Evolutionary conservation across 352 stramenopile species (phyloP).

Genomic region (Globisporangium spinosum): DNA sequence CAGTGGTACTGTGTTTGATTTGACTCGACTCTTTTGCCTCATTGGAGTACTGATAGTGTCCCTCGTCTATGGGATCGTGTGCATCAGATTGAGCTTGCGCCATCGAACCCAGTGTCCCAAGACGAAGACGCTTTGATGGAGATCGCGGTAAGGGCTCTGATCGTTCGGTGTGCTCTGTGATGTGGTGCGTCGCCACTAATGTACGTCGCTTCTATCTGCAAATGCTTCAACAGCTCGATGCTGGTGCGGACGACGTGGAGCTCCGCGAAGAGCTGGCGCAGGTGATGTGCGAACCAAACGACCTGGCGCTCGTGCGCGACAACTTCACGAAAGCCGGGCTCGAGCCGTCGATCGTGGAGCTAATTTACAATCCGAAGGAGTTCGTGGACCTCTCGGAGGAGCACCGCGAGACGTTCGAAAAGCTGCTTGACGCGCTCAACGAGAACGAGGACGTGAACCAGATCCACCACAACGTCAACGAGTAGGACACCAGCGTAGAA

Average conservation of each 20-base stretch:
- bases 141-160: conserved; percentile 42
- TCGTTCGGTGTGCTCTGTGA: too few species aligned
- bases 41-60: conserved; percentile 3
- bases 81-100: conserved; percentile 34
- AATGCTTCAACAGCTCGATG: conserved; percentile 43
- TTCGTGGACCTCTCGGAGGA: conserved; percentile 56
- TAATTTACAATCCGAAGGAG: conserved; percentile 83
- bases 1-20: neutral
- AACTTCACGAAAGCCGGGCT: conserved; percentile 50
- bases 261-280: conserved; percentile 58
- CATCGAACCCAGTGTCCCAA: conserved; percentile 21
- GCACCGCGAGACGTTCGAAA: conserved; percentile 62
- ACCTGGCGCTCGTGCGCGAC: conserved; percentile 56
- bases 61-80: neutral
- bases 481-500: conserved; percentile 26
- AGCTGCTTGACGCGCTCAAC: conserved; percentile 69
- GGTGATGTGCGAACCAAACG: conserved; percentile 65
- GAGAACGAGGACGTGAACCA: conserved; percentile 80
- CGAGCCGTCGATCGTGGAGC: conserved; percentile 64
- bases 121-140: conserved; percentile 79
- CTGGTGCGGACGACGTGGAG: conserved; percentile 67
- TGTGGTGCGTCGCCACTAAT: neutral
- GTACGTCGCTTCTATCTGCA: neutral
- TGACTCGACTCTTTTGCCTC: too few species aligned
- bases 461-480: conserved; percentile 82